Percentiles rank a stretch among this genome's conserved stretches.
Evolutionary conservation across 2,329 filamentous ascomycete species (phyloP).

Genomic region (Aspergillaceae sp.): DNA sequence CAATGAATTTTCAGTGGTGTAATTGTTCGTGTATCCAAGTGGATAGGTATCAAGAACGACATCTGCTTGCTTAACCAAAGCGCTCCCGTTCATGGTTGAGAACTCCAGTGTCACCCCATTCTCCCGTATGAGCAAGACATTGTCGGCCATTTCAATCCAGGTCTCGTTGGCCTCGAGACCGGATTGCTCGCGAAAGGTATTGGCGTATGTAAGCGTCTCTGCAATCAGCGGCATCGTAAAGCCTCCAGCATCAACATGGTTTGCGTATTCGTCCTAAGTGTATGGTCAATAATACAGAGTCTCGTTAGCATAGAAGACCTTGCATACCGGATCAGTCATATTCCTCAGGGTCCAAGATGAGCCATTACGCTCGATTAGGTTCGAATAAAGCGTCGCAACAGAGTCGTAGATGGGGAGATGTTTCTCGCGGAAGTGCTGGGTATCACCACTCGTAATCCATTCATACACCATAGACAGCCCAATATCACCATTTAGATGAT

Average conservation of each 20-base stretch:
- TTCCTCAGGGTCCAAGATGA: constrained; percentile 49
- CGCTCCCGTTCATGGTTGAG: constrained; percentile 56
- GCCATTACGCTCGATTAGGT: constrained; percentile 53
- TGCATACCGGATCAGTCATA: constrained; percentile 59
- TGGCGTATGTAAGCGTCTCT: constrained; percentile 48
- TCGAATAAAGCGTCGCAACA: constrained; percentile 52
- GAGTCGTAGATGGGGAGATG: constrained; percentile 58
- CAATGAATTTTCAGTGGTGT: constrained; percentile 41
- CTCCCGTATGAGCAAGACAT: constrained; percentile 49
- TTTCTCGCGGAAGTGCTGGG: constrained; percentile 44
- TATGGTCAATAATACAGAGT: neutral
- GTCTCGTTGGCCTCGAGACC: constrained; percentile 48
- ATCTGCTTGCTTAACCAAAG: constrained; percentile 62
- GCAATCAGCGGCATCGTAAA: constrained; percentile 58
- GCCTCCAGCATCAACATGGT: constrained; percentile 57
- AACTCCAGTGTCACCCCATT: constrained; percentile 58
- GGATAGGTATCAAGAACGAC: constrained; percentile 60
- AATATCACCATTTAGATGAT: constrained; percentile 64
- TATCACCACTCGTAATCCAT: constrained; percentile 52
- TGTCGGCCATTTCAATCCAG: constrained; percentile 48
- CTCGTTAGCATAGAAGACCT: neutral
- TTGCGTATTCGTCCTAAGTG: constrained; percentile 56
- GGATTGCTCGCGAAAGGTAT: constrained; percentile 49
- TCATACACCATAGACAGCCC: constrained; percentile 55
- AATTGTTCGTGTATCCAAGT: constrained; percentile 51